Conservation (phyloP, 441 rosid genomes). For the Geranium incanum region DNA sequence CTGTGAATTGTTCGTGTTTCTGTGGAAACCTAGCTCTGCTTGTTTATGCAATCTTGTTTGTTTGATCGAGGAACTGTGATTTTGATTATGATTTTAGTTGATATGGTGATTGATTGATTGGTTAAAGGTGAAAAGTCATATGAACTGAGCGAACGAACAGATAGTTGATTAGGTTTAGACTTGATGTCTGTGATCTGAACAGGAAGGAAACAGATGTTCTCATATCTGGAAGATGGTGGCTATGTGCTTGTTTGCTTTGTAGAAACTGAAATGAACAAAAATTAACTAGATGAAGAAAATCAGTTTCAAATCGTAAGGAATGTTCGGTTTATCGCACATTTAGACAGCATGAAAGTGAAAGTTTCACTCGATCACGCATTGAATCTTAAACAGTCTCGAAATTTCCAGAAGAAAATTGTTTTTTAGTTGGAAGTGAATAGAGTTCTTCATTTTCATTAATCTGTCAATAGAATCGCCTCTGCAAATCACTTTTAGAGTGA, state of each 20-base stretch:
- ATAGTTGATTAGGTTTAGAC: no score
- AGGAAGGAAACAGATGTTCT: no score
- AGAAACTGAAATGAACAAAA: not conserved
- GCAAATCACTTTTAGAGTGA: not conserved
- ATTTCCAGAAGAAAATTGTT: not conserved
- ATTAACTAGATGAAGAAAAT: no score
- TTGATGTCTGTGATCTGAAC: no score
- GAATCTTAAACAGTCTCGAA: not conserved
- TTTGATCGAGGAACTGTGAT: not conserved
- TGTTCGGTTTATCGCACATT: no score
- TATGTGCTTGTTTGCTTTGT: not conserved
- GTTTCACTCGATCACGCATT: no score
- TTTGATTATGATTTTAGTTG: not conserved
- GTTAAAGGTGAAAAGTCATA: no score
- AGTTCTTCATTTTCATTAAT: not conserved
- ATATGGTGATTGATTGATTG: not conserved
- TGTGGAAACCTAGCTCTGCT: not conserved
- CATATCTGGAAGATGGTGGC: not conserved
- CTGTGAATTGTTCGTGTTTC: not conserved
- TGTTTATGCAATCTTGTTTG: not conserved
- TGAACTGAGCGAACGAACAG: no score
- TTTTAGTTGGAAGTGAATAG: not conserved
- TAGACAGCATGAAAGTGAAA: no score
- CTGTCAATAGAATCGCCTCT: not conserved
- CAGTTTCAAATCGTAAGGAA: no score